Percentiles rank a stretch among this genome's conserved stretches.
These are phyloP conservation scores for Naegleria gruberi DNA, from an alignment of 208 protist genomes.

Conservation along the genomic window DNA sequence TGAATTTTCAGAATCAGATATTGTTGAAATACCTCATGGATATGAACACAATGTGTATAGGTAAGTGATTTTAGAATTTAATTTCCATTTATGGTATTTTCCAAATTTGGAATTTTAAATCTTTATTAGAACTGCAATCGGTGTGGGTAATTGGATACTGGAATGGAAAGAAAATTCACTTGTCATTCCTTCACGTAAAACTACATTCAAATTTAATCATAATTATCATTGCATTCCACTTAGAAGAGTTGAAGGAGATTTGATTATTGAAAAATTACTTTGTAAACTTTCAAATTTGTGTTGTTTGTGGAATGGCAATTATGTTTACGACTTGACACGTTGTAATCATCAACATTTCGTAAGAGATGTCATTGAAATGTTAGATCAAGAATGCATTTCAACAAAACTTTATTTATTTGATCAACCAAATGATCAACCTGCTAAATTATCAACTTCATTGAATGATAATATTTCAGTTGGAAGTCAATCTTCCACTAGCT, in stretches of 20 bases:
- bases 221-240: background rate
- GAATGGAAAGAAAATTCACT: background rate
- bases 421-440: no score
- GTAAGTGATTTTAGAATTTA: background rate
- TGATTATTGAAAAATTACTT: background rate
- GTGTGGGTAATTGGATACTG: background rate
- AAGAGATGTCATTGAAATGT: background rate
- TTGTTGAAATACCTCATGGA: background rate
- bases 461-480: no score
- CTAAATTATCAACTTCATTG: no score
- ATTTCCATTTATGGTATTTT: no score
- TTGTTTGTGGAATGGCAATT: background rate
- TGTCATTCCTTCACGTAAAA: background rate
- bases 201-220: background rate
- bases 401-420: no score
- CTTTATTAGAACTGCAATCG: background rate
- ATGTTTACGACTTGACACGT: background rate
- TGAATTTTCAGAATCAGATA: background rate
- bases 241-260: background rate
- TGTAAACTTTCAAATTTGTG: background rate
- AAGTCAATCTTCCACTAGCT: no score
- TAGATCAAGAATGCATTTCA: background rate
- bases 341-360: conserved; percentile 12
- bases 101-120: no score
- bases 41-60: background rate